A percentile compares a stretch with the other conserved stretches of the same genome.
Conservation (phyloP, 2,329 filamentous ascomycete genomes). For the Cladorrhinum sp. region DNA sequence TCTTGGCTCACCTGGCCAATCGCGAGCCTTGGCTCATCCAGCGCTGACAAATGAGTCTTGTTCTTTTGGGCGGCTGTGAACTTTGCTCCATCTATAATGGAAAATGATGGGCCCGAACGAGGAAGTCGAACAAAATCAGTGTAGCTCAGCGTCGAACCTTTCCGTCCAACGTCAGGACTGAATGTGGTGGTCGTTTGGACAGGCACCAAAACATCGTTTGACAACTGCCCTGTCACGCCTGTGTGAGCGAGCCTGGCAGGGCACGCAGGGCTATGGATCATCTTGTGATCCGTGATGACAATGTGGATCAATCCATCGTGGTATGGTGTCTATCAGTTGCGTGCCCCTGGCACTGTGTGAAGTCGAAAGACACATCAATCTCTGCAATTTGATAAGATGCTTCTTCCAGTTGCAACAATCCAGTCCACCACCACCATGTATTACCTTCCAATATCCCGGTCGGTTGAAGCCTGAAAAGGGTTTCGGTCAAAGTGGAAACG, state of each 20-base stretch:
- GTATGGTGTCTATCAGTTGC: neutral
- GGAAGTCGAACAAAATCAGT: too few species aligned
- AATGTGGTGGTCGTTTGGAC: neutral
- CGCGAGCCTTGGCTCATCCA: neutral
- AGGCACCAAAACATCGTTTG: neutral
- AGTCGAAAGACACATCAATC: neutral
- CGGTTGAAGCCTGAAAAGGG: neutral
- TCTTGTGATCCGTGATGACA: neutral
- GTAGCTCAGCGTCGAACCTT: neutral
- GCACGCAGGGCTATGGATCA: neutral
- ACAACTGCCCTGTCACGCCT: neutral
- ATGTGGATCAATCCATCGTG: neutral
- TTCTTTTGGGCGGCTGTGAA: neutral
- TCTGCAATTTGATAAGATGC: neutral
- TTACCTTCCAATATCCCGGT: neutral
- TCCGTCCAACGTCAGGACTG: neutral
- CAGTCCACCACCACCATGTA: neutral
- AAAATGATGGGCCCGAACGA: too few species aligned
- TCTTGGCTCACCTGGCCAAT: conserved; percentile 4
- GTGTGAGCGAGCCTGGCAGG: neutral
- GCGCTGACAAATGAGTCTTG: conserved; percentile 6
- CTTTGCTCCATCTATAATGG: too few species aligned
- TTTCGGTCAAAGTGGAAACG: neutral
- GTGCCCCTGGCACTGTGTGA: neutral
- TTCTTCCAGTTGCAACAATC: neutral